phyloP scores from a whole-genome alignment of 176 grass and related monocot genomes.

The Musa schizocarpa region DNA sequence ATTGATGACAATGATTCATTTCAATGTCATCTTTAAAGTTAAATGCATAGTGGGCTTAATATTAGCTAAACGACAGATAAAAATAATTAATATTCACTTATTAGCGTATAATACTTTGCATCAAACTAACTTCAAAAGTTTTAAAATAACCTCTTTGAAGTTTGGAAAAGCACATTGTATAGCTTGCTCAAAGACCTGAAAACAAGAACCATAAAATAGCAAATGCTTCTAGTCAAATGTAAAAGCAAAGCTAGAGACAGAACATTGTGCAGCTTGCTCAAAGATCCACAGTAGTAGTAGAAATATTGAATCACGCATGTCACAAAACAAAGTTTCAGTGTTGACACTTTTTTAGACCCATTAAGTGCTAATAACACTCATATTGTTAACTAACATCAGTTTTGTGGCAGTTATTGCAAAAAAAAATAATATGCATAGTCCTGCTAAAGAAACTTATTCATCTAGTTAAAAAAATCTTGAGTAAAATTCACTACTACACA shows the following conservation, averaged over 20 bases:
- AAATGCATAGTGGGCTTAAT: not conserved
- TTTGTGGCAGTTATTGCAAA: not conserved
- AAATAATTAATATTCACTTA: not conserved
- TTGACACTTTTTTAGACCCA: no score
- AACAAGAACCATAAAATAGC: constrained; percentile 3
- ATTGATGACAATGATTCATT: not conserved
- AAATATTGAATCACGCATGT: no score
- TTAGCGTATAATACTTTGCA: not conserved
- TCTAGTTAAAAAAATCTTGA: not conserved
- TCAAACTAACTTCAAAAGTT: not conserved
- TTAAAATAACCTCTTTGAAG: constrained; percentile 48
- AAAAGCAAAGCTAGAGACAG: constrained; percentile 31
- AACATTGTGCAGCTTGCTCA: constrained; percentile 52
- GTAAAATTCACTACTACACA: not conserved
- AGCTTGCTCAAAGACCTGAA: constrained; percentile 85
- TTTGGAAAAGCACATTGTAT: constrained; percentile 61
- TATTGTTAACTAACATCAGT: not conserved
- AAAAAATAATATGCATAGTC: not conserved
- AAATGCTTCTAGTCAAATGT: not conserved
- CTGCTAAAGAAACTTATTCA: not conserved
- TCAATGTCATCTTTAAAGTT: not conserved
- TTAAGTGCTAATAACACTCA: no score
- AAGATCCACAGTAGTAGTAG: constrained; percentile 29
- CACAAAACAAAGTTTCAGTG: no score
- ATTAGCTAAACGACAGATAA: not conserved